These are phyloP conservation scores for Polytrichum commune DNA, from an alignment of 225 moss, liverwort and hornwort genomes.

Conservation along the genomic window DNA sequence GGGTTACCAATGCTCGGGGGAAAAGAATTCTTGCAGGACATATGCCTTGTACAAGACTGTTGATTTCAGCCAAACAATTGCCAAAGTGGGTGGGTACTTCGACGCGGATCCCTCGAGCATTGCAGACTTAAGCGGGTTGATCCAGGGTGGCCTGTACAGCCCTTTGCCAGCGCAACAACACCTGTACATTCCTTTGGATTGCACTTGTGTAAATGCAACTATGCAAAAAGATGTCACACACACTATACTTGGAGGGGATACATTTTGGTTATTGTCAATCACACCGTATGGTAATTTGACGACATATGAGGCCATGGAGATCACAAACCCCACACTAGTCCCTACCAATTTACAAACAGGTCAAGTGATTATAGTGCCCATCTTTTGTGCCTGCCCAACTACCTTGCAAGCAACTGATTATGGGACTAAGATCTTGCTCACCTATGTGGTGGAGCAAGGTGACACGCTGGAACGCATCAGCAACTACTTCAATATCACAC, in stretches of 20 bases:
- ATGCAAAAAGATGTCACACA: conserved; percentile 41
- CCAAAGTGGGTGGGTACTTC: conserved; percentile 32
- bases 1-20: conserved; percentile 33
- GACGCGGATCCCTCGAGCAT: conserved; percentile 17
- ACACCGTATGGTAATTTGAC: conserved; percentile 50
- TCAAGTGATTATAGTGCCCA: conserved; percentile 41
- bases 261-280: conserved; percentile 36
- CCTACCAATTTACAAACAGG: conserved; percentile 26
- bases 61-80: conserved; percentile 17
- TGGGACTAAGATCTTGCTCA: conserved; percentile 41
- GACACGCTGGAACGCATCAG: conserved; percentile 43
- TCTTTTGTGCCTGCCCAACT: conserved; percentile 79
- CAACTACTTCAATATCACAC: conserved; percentile 34
- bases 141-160: background rate
- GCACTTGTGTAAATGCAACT: conserved; percentile 46
- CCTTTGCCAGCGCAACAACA: conserved; percentile 9
- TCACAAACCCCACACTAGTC: conserved; percentile 29
- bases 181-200: conserved; percentile 42
- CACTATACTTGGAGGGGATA: conserved; percentile 46
- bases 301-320: conserved; percentile 31
- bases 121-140: conserved; percentile 25
- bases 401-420: conserved; percentile 15
- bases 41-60: conserved; percentile 44
- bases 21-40: conserved; percentile 23
- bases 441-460: conserved; percentile 34